These are phyloP conservation scores for Blastobotrys arbuscula DNA, from an alignment of 1,139 yeast genomes.

Conservation along the genomic window DNA sequence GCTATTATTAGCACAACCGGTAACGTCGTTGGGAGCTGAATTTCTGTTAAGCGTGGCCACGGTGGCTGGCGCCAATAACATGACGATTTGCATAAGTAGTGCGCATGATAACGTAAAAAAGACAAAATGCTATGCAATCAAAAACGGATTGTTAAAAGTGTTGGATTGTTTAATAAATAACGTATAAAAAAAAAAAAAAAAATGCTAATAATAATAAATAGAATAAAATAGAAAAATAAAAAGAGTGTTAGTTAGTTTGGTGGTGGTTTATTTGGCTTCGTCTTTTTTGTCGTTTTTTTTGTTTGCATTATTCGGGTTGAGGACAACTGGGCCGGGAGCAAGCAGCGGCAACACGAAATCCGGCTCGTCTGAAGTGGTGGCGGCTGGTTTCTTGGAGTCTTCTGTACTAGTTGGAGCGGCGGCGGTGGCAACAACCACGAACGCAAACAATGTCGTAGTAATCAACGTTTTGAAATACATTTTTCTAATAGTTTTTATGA, in stretches of 20 bases:
- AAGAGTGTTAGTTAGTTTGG: not conserved
- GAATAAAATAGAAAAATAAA: too few species aligned
- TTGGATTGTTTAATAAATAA: not conserved
- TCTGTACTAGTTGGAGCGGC: not conserved
- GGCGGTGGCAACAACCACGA: not conserved
- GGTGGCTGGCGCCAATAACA: slow-evolving; percentile 8
- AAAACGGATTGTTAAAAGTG: not conserved
- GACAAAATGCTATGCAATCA: slow-evolving; percentile 3
- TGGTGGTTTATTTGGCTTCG: not conserved
- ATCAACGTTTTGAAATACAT: not conserved
- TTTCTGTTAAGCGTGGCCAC: slow-evolving; percentile 12
- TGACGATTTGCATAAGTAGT: slow-evolving; percentile 8
- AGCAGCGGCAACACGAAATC: not conserved
- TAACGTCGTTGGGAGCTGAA: slow-evolving; percentile 11
- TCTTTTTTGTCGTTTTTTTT: not conserved
- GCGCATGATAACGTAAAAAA: slow-evolving; percentile 13
- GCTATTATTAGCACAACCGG: slow-evolving; percentile 14
- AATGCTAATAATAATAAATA: too few species aligned
- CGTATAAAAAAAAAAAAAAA: not conserved
- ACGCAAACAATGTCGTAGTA: not conserved
- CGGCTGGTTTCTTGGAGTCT: not conserved
- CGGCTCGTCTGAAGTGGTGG: not conserved
- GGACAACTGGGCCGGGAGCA: not conserved
- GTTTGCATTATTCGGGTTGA: not conserved
- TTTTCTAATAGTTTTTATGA: not conserved